Base-by-base conservation (phyloP, 441 rosid genomes). In the Eruca vesicaria region DNA sequence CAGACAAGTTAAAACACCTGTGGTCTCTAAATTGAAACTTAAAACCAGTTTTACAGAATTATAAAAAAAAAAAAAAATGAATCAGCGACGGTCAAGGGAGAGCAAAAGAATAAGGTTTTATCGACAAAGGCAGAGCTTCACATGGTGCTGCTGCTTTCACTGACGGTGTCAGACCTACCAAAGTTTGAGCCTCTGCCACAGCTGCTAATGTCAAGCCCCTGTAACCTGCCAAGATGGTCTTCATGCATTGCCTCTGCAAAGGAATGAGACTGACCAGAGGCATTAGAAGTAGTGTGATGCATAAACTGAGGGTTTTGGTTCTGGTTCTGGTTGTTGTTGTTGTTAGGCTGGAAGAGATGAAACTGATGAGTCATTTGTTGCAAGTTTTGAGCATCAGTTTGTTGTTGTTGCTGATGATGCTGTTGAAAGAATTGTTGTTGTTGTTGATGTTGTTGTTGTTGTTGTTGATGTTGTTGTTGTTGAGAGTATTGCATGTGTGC, bases 121-220 rank as follows among this genome's bases (percentile, higher is more conserved):
- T 77, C 80, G 36, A 77, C 80, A 77, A 64, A 58, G 79, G 75
- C 69, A 73, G 29, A 43, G 31, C 65, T 62, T 84, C 80, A 93
- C 73, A 83, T 80, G 38, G 90, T 85, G 68, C 86, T 91, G 84
- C 92, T 87, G 83, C 94, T 88, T 86, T 92, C 97, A 81, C 91
- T 82, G 19, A 91, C 92, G 35, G 94, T 89, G 65, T 90, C 97
- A 10, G 94, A 82, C 78, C 92, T 92, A 72, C 89, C 89, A 26
- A 85, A 67, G 73, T 80, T 85, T 48, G 91, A 75, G 74, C 86
- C 86, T 77, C 91, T 84, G 71, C 84, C 84, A 66, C 89, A 84
- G 78, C 84, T 84, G 65, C 85, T 76, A 80, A 90, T 92, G 80
- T 92, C 97, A 21, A 92, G 94, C 74, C 95, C 97, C 82, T 92